Percentiles rank a stretch among this genome's conserved stretches.
phyloP scores from a whole-genome alignment of 441 rosid species.

The Rhodomyrtus psidioides region DNA sequence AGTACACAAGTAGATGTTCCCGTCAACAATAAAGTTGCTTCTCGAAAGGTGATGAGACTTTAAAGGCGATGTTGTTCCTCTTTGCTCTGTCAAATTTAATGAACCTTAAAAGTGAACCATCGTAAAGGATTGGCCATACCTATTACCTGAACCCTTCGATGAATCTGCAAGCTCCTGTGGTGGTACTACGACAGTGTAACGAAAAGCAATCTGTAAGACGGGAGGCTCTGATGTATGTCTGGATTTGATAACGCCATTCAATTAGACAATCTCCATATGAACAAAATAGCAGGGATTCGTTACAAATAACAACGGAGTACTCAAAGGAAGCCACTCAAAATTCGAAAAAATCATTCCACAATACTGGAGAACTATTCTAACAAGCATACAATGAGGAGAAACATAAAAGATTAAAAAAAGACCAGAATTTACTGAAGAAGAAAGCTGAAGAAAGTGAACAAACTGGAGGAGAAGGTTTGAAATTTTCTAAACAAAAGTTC shows the following conservation, averaged over 20 bases:
- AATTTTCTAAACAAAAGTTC: neutral
- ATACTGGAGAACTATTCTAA: neutral
- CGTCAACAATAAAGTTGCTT: neutral
- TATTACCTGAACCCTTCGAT: slow-evolving; percentile 42
- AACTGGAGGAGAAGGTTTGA: neutral
- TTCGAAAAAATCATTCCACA: neutral
- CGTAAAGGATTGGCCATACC: slow-evolving; percentile 34
- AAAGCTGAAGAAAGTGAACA: neutral
- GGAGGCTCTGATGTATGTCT: slow-evolving; percentile 86
- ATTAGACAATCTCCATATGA: neutral
- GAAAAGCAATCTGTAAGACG: slow-evolving; percentile 88
- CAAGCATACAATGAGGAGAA: neutral
- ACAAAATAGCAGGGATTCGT: neutral
- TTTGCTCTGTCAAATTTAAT: neutral
- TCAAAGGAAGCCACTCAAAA: neutral
- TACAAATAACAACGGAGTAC: neutral
- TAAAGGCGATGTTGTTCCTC: neutral
- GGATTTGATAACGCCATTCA: slow-evolving; percentile 9
- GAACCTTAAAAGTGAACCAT: neutral
- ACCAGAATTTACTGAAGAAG: neutral
- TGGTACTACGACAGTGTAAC: slow-evolving; percentile 80
- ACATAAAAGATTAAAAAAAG: neutral
- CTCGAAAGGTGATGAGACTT: neutral
- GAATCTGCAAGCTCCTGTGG: slow-evolving; percentile 67
- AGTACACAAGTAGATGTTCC: neutral